phyloP scores from a whole-genome alignment of 257 asterid genomes.

The Jacaranda mimosifolia region DNA sequence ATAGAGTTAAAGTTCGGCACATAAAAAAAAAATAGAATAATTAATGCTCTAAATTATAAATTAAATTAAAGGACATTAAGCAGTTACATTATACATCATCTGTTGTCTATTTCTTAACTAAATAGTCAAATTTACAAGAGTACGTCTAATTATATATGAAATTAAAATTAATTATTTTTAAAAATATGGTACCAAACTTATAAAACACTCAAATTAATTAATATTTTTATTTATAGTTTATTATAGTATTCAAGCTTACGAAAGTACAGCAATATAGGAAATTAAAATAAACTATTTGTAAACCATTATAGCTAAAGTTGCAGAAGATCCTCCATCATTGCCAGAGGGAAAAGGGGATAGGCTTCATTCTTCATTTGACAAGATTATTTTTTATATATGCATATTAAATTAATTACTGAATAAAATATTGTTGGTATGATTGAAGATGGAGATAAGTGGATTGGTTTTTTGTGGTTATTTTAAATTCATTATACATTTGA shows the following conservation, averaged over 20 bases:
- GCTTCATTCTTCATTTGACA: conserved; percentile 32
- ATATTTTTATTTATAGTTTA: too few relatives aligned
- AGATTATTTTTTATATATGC: neutral
- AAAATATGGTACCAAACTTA: neutral
- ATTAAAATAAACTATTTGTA: neutral
- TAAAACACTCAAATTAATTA: too few relatives aligned
- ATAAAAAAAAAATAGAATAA: too few relatives aligned
- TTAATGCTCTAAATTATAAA: too few relatives aligned
- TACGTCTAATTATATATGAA: neutral
- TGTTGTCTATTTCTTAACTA: too few relatives aligned
- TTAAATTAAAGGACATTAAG: too few relatives aligned
- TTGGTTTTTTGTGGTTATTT: conserved; percentile 40
- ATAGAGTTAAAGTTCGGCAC: too few relatives aligned
- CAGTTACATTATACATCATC: too few relatives aligned
- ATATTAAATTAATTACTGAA: neutral
- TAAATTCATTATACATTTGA: conserved; percentile 31
- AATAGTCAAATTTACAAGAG: too few relatives aligned
- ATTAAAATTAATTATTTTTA: too few relatives aligned
- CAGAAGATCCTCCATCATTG: conserved; percentile 14
- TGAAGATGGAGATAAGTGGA: conserved; percentile 49
- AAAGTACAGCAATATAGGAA: neutral
- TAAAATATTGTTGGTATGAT: conserved; percentile 38
- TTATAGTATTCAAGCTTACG: too few relatives aligned
- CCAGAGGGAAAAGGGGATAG: conserved; percentile 30
- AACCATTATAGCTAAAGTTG: neutral